These are phyloP conservation scores for Pichia sporocuriosa DNA, from an alignment of 805 yeast genomes.

Conservation along the genomic window DNA sequence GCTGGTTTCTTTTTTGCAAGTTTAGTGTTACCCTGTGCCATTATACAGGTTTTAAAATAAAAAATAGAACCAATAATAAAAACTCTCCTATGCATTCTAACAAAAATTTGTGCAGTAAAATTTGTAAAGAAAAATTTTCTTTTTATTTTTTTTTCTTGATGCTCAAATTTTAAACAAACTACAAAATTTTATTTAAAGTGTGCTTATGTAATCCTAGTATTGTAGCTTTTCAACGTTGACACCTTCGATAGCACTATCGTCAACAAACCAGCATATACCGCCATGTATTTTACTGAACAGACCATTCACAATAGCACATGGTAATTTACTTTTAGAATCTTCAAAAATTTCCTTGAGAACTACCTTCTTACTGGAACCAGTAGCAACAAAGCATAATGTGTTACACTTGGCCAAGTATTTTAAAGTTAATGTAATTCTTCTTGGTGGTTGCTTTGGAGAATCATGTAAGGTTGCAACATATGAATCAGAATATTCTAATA, in stretches of 20 bases:
- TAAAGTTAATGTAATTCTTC: slow-evolving; percentile 84
- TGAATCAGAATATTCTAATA: slow-evolving; percentile 47
- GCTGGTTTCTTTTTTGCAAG: slow-evolving; percentile 40
- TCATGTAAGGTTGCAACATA: slow-evolving; percentile 62
- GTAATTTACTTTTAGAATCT: slow-evolving; percentile 40
- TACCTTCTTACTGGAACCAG: slow-evolving; percentile 77
- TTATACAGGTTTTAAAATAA: slow-evolving; percentile 17
- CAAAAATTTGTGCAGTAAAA: no score
- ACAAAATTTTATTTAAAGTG: no score
- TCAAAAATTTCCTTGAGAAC: slow-evolving; percentile 66
- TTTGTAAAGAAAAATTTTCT: no score
- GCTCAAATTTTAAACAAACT: no score
- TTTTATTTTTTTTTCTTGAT: no score
- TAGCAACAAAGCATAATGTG: slow-evolving; percentile 74
- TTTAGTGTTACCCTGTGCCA: slow-evolving; percentile 74
- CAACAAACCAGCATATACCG: slow-evolving; percentile 77
- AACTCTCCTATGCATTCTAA: no score
- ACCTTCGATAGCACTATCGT: slow-evolving; percentile 66
- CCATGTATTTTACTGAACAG: slow-evolving; percentile 31
- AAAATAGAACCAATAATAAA: no score
- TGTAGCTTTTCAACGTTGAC: slow-evolving; percentile 30
- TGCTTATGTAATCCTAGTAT: no score
- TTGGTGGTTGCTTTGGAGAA: slow-evolving; percentile 91
- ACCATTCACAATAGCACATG: slow-evolving; percentile 69
- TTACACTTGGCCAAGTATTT: slow-evolving; percentile 55